Conservation (phyloP, 2,329 filamentous ascomycete genomes). For the Verticillium dahliae region DNA sequence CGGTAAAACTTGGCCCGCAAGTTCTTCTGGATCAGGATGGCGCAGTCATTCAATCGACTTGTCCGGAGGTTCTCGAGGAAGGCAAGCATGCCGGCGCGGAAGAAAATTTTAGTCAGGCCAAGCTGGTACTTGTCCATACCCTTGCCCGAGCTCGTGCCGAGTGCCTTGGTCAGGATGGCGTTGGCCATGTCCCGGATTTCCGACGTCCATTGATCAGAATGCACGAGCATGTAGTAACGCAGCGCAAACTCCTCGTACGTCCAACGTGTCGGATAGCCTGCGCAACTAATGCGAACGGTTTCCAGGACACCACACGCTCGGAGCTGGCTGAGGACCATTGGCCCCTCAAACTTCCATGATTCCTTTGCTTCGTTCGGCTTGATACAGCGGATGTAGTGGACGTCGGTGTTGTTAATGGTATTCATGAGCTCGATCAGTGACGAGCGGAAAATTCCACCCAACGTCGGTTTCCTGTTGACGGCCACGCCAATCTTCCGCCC, state of each 20-base stretch:
- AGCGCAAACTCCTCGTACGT: conserved; percentile 98
- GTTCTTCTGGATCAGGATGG: conserved; percentile 98
- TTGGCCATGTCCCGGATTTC: conserved; percentile 94
- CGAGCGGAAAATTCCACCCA: conserved; percentile 97
- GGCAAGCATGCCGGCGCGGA: conserved; percentile 96
- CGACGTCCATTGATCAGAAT: conserved; percentile 81
- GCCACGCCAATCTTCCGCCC: conserved; percentile 86
- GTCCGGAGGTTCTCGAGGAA: conserved; percentile 94
- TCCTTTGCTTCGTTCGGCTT: conserved; percentile 97
- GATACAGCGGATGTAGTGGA: conserved; percentile 98
- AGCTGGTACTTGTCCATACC: conserved; percentile 93
- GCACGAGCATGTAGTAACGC: conserved; percentile 96
- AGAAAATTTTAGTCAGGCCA: conserved; percentile 97
- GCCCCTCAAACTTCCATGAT: conserved; percentile 96
- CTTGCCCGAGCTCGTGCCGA: conserved; percentile 69
- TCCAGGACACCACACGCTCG: conserved; percentile 98
- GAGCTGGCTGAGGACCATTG: conserved; percentile 96
- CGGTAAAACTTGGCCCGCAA: conserved; percentile 92
- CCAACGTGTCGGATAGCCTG: conserved; percentile 96
- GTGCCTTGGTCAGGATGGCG: conserved; percentile 79
- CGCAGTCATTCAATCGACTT: conserved; percentile 82
- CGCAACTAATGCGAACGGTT: conserved; percentile 94
- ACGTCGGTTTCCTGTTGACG: conserved; percentile 90
- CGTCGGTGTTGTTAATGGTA: conserved; percentile 96
- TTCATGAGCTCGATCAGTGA: conserved; percentile 96